Evolutionary conservation across 441 rosid genomes (phyloP), one percentile per base, ranked within the genome.

Genomic region (Bocquillonia castaneifolia): DNA sequence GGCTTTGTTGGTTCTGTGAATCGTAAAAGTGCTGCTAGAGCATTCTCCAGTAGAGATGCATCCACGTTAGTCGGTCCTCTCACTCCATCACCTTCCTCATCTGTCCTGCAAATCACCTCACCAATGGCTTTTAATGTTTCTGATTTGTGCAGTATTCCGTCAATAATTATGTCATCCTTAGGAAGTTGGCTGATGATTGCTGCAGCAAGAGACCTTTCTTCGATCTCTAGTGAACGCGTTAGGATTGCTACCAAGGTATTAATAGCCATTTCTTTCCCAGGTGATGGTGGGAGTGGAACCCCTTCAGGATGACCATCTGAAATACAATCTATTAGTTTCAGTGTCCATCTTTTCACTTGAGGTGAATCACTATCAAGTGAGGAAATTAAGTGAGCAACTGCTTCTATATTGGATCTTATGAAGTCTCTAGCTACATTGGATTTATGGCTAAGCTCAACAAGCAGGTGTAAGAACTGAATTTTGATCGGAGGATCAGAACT

Each of bases 151-250:
- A 82, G 76, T 45, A 82, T 78, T 37, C 77, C 79, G 68, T 84
- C 86, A 22, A 84, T 66, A 48, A 45, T 73, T 22, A n/a, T 58
- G 57, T 82, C 88, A 25, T 80, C 83, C 62, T 70, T 80, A 0
- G 88, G 86, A 64, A 84, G 86, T 63, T 66, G 78, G 76, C 88
- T 76, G 52, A 84, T 84, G 63, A 84, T 80, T 59, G 78, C 81
- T 63, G 86, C 83, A 37, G 88, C 88, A 34, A 76, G 64, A 28
- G 83, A 78, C 59, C 81, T 80, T 74, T 84, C 88, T 68, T 82
- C 83, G 1, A 48, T 22, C 66, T 80, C 76, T 29, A 63, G 54
- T 63, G 86, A 80, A 54, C 65, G 26, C 26, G 72, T 72, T 15
- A 84, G 77, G 29, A 80, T 80, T 9, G 64, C 55, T 58, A 76